phyloP scores from a whole-genome alignment of 1,139 yeast genomes.

The Hanseniaspora sp. region DNA sequence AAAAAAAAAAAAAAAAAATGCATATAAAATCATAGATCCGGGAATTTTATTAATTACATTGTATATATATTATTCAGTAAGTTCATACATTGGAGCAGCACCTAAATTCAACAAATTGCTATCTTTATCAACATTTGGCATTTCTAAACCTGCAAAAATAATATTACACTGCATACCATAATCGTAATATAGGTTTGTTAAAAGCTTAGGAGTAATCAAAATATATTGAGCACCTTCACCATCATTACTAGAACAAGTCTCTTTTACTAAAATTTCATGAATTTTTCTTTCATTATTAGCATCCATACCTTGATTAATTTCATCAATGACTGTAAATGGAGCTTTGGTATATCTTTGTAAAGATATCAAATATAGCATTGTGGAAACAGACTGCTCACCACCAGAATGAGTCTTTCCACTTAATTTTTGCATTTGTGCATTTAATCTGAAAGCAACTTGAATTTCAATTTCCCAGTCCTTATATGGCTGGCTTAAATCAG shows the following conservation, averaged over 20 bases:
- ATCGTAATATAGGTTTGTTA: constrained; percentile 69
- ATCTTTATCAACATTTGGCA: constrained; percentile 30
- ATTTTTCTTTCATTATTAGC: constrained; percentile 82
- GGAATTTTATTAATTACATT: background rate
- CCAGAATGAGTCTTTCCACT: constrained; percentile 44
- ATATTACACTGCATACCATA: constrained; percentile 78
- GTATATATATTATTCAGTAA: constrained; percentile 8
- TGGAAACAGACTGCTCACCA: constrained; percentile 93
- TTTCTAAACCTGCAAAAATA: constrained; percentile 58
- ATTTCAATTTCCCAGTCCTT: constrained; percentile 78
- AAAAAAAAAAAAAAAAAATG: no score
- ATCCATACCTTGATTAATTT: constrained; percentile 98
- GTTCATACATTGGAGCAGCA: constrained; percentile 28
- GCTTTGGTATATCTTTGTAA: constrained; percentile 83
- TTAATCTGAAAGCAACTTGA: constrained; percentile 74
- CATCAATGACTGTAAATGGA: constrained; percentile 93
- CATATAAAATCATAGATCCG: constrained; percentile 15
- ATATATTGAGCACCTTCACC: constrained; percentile 55
- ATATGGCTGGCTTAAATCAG: constrained; percentile 42
- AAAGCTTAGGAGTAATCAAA: constrained; percentile 80
- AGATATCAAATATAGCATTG: constrained; percentile 81
- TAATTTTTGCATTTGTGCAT: constrained; percentile 59
- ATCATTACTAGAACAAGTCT: constrained; percentile 54
- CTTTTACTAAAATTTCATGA: constrained; percentile 73
- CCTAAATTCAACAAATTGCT: constrained; percentile 30